phyloP scores from a whole-genome alignment of 2,329 filamentous ascomycete species.

The Penicillium vulpinum region DNA sequence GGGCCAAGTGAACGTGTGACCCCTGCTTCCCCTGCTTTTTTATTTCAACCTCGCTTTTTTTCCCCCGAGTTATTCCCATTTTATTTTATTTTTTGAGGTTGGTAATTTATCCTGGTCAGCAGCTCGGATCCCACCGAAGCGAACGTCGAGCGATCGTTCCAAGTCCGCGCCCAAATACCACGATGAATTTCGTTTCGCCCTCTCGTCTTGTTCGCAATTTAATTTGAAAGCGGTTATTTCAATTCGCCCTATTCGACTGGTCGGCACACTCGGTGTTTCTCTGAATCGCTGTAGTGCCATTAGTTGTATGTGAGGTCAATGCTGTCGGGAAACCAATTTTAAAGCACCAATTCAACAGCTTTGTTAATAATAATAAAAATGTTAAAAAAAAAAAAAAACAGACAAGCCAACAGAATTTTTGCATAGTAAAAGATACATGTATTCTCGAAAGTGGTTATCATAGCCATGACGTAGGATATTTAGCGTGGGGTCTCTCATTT shows the following conservation, averaged over 20 bases:
- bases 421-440: too few relatives aligned
- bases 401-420: neutral
- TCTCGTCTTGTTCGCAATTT: slow-evolving; percentile 25
- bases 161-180: slow-evolving; percentile 21
- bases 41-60: neutral
- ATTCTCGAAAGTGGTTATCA: too few relatives aligned
- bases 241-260: slow-evolving; percentile 21
- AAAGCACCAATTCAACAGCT: neutral
- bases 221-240: slow-evolving; percentile 22
- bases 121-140: slow-evolving; percentile 30
- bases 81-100: slow-evolving; percentile 13
- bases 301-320: slow-evolving; percentile 2
- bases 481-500: neutral
- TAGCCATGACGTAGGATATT: neutral
- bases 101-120: slow-evolving; percentile 31
- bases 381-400: neutral
- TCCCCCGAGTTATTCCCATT: slow-evolving; percentile 2
- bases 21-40: slow-evolving; percentile 2
- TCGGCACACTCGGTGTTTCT: slow-evolving; percentile 9
- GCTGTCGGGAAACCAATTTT: neutral
- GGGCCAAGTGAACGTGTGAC: slow-evolving; percentile 1
- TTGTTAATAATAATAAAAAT: neutral
- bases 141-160: slow-evolving; percentile 28
- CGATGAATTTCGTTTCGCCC: slow-evolving; percentile 24
- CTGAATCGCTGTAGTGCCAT: slow-evolving; percentile 18